These are phyloP conservation scores for Neofusicoccum sp. DNA, from an alignment of 2,329 filamentous ascomycete genomes.

Conservation along the genomic window DNA sequence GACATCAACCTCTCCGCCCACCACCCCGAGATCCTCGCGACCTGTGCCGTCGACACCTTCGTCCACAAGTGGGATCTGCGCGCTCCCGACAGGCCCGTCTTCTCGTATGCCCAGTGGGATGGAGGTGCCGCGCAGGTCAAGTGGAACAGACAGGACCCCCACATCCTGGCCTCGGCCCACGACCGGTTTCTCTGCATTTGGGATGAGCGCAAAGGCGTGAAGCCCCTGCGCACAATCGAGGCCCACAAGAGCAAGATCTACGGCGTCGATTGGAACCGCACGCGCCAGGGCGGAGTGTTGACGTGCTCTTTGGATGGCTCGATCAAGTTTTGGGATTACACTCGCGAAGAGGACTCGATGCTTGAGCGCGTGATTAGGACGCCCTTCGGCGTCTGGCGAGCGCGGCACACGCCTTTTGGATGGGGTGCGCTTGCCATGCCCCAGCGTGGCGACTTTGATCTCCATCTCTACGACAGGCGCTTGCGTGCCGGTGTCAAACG, in stretches of 20 bases:
- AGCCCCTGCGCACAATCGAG: slow-evolving; percentile 77
- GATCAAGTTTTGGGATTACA: slow-evolving; percentile 91
- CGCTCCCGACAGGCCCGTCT: slow-evolving; percentile 66
- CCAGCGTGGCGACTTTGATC: slow-evolving; percentile 78
- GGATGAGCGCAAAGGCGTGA: slow-evolving; percentile 78
- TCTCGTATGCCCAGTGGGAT: slow-evolving; percentile 62
- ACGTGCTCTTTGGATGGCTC: slow-evolving; percentile 90
- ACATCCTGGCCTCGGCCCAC: slow-evolving; percentile 86
- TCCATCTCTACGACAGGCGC: slow-evolving; percentile 78
- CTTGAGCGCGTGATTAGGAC: slow-evolving; percentile 71
- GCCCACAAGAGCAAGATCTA: slow-evolving; percentile 94
- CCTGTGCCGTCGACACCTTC: slow-evolving; percentile 89
- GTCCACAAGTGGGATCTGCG: slow-evolving; percentile 91
- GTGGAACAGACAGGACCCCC: slow-evolving; percentile 83
- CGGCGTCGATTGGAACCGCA: slow-evolving; percentile 90
- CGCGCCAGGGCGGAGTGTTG: slow-evolving; percentile 66
- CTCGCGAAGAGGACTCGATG: slow-evolving; percentile 50
- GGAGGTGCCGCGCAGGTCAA: slow-evolving; percentile 94
- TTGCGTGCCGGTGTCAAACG: slow-evolving; percentile 43
- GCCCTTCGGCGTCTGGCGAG: slow-evolving; percentile 85
- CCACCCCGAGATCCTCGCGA: slow-evolving; percentile 83
- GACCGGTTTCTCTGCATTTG: slow-evolving; percentile 85
- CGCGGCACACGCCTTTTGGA: slow-evolving; percentile 87
- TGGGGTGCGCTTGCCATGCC: slow-evolving; percentile 86
- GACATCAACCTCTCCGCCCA: slow-evolving; percentile 96